phyloP scores from a whole-genome alignment of 495 filamentous ascomycete genomes.

The Lasiosphaeriaceae sp. region DNA sequence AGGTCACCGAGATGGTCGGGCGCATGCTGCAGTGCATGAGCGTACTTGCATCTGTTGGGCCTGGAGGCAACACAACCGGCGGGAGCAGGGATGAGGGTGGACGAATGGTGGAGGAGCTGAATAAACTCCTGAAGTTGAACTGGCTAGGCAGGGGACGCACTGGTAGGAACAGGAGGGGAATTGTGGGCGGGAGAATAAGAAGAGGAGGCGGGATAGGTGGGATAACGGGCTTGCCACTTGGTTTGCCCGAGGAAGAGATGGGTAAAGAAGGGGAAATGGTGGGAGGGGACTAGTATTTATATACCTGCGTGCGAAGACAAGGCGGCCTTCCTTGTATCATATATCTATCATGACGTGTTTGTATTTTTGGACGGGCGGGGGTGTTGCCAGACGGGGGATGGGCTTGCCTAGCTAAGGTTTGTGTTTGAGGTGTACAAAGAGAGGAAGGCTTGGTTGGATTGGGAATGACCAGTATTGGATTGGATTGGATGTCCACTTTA shows the following conservation, averaged over 20 bases:
- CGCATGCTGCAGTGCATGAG: slow-evolving; percentile 96
- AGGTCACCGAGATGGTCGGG: slow-evolving; percentile 89
- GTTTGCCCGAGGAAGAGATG: not conserved
- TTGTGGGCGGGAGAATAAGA: slow-evolving; percentile 57
- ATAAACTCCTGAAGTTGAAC: slow-evolving; percentile 85
- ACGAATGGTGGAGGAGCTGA: slow-evolving; percentile 75
- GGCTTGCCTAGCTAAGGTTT: too few species aligned
- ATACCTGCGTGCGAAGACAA: too few species aligned
- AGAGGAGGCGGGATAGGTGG: slow-evolving; percentile 26
- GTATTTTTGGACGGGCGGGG: too few species aligned
- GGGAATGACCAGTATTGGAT: too few species aligned
- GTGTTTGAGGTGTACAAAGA: too few species aligned
- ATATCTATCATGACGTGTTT: too few species aligned
- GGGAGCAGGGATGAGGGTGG: slow-evolving; percentile 60
- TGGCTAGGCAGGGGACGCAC: slow-evolving; percentile 91
- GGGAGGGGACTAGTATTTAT: too few species aligned
- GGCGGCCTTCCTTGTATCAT: too few species aligned
- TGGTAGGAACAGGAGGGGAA: slow-evolving; percentile 81
- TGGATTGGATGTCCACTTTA: not conserved
- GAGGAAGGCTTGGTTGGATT: too few species aligned
- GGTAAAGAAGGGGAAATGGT: not conserved
- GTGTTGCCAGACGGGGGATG: too few species aligned
- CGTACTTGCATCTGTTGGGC: slow-evolving; percentile 71
- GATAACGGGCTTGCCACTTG: not conserved
- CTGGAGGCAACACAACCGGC: slow-evolving; percentile 19